A percentile compares a stretch with the other conserved stretches of the same genome.
These are phyloP conservation scores for Leccinum boreale DNA, from an alignment of 768 basidiomycete genomes.

Conservation along the genomic window DNA sequence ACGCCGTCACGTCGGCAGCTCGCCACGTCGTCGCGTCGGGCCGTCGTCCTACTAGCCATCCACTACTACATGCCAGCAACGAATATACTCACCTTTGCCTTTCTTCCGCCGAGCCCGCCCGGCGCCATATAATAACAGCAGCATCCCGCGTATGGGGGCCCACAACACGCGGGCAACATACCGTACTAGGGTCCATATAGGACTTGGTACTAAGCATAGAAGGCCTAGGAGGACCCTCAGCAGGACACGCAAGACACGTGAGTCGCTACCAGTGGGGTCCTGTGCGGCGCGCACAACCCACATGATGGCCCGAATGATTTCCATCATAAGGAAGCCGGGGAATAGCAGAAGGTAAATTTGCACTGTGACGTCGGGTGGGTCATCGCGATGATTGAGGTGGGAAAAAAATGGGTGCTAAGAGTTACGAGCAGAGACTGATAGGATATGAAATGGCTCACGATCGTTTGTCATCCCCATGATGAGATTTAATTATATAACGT, in stretches of 20 bases:
- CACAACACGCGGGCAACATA: not conserved
- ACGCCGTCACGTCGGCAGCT: not conserved
- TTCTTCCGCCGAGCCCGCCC: not conserved
- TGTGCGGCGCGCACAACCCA: not conserved
- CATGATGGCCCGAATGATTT: not conserved
- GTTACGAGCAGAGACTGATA: no score
- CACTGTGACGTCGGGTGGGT: no score
- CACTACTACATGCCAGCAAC: not conserved
- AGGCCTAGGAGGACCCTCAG: not conserved
- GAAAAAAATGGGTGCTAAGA: no score
- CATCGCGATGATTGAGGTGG: no score
- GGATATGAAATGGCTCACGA: no score
- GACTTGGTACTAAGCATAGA: constrained; percentile 1
- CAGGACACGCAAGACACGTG: not conserved
- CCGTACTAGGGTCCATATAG: not conserved
- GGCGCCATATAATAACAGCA: constrained; percentile 16
- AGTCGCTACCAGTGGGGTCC: not conserved
- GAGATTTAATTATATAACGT: no score
- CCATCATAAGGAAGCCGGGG: constrained; percentile 12
- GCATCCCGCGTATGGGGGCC: not conserved
- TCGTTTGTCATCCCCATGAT: no score
- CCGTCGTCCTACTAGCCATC: not conserved
- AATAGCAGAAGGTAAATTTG: constrained; percentile 5
- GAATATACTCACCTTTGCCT: not conserved
- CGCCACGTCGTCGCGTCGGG: not conserved